These are phyloP conservation scores for Neofusicoccum umdonicola DNA, from an alignment of 2,329 filamentous ascomycete genomes.

Conservation along the genomic window DNA sequence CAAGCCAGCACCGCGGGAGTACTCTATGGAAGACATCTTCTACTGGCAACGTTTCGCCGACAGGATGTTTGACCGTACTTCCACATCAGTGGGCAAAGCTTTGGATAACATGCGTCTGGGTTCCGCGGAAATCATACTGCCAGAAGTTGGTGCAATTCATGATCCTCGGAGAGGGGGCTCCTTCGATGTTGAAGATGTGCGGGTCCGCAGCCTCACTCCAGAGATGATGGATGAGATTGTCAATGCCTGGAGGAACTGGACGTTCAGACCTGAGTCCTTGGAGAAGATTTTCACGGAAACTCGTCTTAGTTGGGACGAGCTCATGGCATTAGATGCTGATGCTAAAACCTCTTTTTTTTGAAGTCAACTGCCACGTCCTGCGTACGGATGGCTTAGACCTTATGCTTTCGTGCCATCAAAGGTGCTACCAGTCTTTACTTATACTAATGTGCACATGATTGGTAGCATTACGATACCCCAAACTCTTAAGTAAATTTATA, in stretches of 20 bases:
- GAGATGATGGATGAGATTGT: slow-evolving; percentile 34
- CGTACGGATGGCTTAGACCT: too few species aligned
- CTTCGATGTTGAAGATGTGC: slow-evolving; percentile 30
- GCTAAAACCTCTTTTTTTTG: too few species aligned
- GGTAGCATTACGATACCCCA: neutral
- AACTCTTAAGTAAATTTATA: neutral
- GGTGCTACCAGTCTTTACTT: too few species aligned
- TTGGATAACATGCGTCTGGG: neutral
- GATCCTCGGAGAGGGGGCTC: slow-evolving; percentile 34
- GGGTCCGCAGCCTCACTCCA: slow-evolving; percentile 30
- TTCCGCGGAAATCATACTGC: neutral
- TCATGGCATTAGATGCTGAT: neutral
- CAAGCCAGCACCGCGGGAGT: slow-evolving; percentile 30
- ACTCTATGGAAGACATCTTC: slow-evolving; percentile 7
- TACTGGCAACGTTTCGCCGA: slow-evolving; percentile 4
- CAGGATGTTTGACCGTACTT: neutral
- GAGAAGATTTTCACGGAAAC: neutral
- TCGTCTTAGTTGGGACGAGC: neutral
- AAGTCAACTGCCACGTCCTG: too few species aligned
- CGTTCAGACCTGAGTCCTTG: slow-evolving; percentile 28
- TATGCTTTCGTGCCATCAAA: too few species aligned
- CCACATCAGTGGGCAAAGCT: neutral
- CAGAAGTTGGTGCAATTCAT: slow-evolving; percentile 25
- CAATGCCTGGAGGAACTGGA: slow-evolving; percentile 34
- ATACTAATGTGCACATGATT: too few species aligned